Conservation (phyloP, 192 early-diverging fungal genomes). For the Nowakowskiella sp. region DNA sequence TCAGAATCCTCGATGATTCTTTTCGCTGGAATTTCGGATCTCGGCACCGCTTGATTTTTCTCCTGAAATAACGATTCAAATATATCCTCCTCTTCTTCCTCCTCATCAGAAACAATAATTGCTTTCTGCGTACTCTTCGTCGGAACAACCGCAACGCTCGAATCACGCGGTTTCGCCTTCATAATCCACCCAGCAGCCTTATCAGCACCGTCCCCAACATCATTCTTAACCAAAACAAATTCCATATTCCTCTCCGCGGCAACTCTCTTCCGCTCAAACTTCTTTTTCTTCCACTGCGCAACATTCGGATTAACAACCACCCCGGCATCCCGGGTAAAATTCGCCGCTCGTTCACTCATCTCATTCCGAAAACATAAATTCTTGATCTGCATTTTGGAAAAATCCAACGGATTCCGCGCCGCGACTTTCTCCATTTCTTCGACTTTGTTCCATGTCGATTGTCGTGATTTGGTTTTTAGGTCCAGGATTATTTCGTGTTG, state of each 20-base stretch:
- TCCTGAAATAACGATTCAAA: no score
- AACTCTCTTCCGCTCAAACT: conserved; percentile 46
- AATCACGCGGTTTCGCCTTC: no score
- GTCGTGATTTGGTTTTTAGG: conserved; percentile 69
- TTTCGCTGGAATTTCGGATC: no score
- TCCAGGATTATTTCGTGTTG: conserved; percentile 94
- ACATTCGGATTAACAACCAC: conserved; percentile 28
- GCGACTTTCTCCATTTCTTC: conserved; percentile 62
- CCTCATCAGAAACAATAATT: conserved; percentile 13
- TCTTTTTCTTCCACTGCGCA: conserved; percentile 5
- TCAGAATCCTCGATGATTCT: no score
- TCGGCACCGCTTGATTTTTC: no score
- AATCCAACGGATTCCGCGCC: conserved; percentile 72
- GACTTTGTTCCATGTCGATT: conserved; percentile 64
- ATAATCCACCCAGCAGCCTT: conserved; percentile 14
- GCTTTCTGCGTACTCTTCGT: neutral
- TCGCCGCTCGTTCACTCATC: conserved; percentile 64
- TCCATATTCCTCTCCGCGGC: conserved; percentile 73
- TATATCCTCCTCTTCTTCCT: no score
- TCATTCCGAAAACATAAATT: conserved; percentile 73
- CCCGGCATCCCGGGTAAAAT: conserved; percentile 36
- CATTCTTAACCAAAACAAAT: conserved; percentile 82
- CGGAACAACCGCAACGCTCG: neutral
- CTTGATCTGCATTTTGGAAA: conserved; percentile 84
- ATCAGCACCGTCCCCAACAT: conserved; percentile 62